phyloP scores from a whole-genome alignment of 2,329 filamentous ascomycete genomes.

The Exophiala sp. region DNA sequence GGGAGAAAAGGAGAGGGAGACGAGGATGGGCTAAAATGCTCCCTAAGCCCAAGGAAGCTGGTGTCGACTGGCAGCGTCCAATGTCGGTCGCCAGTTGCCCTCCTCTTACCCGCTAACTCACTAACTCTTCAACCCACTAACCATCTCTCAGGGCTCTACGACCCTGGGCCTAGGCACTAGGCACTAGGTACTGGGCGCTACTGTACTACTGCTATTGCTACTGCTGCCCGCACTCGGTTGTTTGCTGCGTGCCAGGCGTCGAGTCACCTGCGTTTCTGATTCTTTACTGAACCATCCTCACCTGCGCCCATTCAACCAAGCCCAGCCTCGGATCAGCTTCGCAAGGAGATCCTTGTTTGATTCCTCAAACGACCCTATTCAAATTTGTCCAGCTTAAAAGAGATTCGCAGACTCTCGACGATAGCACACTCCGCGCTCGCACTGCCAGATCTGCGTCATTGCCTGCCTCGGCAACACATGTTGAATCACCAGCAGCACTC shows the following conservation, averaged over 20 bases:
- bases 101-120: too few species aligned
- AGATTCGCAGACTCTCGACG: neutral
- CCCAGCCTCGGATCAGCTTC: neutral
- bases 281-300: neutral
- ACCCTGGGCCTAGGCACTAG: too few species aligned
- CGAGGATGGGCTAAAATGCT: too few species aligned
- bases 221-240: neutral
- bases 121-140: too few species aligned
- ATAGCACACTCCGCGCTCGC: neutral
- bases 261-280: constrained; percentile 6
- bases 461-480: constrained; percentile 15
- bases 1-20: too few species aligned
- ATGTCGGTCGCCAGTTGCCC: too few species aligned
- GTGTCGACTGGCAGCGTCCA: too few species aligned
- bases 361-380: neutral
- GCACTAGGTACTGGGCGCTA: neutral
- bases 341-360: neutral
- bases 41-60: neutral
- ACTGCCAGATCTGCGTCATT: constrained; percentile 1
- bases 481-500: constrained; percentile 4
- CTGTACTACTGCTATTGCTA: neutral
- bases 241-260: neutral
- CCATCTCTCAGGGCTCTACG: too few species aligned
- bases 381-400: neutral
- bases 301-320: constrained; percentile 2